Evolutionary conservation across 148 eudicot genomes (phyloP).

Genomic region (Rhododendron ferrugineum): DNA sequence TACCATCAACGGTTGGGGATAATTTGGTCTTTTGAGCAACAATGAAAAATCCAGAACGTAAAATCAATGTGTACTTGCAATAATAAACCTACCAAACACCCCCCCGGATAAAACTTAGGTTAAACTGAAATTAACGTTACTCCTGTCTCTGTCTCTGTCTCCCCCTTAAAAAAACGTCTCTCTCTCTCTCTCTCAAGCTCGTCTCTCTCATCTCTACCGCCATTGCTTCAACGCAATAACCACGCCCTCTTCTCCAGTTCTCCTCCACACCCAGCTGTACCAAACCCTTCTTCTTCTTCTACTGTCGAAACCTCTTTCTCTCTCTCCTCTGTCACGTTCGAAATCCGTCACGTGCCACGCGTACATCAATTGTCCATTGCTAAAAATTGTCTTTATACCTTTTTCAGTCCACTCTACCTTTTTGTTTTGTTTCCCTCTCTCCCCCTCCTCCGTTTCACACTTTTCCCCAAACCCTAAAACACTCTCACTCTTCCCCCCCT

Average conservation of each 20-base stretch:
- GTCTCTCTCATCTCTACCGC: background rate
- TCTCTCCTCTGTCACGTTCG: background rate
- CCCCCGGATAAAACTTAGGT: too few relatives aligned
- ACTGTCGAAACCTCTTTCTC: background rate
- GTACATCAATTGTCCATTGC: background rate
- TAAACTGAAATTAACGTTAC: background rate
- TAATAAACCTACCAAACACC: too few relatives aligned
- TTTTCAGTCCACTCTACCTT: background rate
- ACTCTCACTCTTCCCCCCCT: background rate
- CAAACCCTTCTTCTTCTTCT: background rate
- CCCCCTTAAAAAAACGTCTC: background rate
- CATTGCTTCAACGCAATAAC: background rate
- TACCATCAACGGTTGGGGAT: too few relatives aligned
- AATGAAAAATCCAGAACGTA: too few relatives aligned
- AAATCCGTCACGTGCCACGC: background rate
- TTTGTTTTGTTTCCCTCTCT: background rate
- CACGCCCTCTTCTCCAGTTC: background rate
- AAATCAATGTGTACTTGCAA: too few relatives aligned
- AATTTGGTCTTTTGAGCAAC: too few relatives aligned
- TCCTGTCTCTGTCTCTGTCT: background rate
- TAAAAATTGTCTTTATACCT: background rate
- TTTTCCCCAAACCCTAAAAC: conserved; percentile 7
- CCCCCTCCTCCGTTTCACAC: background rate
- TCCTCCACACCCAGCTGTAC: background rate
- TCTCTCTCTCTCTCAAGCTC: background rate